Percentiles rank a stretch among this genome's conserved stretches.
These are phyloP conservation scores for Candida maris DNA, from an alignment of 805 yeast genomes.

Conservation along the genomic window DNA sequence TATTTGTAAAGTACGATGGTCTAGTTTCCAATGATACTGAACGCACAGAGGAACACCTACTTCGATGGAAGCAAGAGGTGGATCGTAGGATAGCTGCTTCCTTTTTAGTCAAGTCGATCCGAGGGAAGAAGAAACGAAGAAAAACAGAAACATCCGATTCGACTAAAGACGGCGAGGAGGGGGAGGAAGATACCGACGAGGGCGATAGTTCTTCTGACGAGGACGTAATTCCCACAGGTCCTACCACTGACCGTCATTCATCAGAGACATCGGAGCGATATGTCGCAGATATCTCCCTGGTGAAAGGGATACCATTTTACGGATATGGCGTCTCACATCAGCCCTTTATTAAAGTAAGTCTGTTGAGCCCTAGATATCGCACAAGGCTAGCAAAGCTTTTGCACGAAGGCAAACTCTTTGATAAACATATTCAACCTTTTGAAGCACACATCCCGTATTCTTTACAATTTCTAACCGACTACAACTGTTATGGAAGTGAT, in stretches of 20 bases:
- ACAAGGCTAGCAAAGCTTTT: slow-evolving; percentile 50
- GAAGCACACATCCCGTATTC: slow-evolving; percentile 80
- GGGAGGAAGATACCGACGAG: slow-evolving; percentile 7
- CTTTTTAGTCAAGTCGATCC: slow-evolving; percentile 19
- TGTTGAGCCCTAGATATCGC: slow-evolving; percentile 59
- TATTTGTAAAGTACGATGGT: slow-evolving; percentile 62
- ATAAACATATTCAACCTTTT: slow-evolving; percentile 45
- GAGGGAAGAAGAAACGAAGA: slow-evolving; percentile 2
- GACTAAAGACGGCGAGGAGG: slow-evolving; percentile 5
- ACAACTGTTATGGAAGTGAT: slow-evolving; percentile 78
- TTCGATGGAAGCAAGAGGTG: slow-evolving; percentile 38
- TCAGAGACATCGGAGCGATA: slow-evolving; percentile 29
- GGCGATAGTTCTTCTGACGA: slow-evolving; percentile 8
- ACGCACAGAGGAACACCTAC: slow-evolving; percentile 33
- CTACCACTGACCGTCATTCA: slow-evolving; percentile 12
- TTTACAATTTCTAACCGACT: slow-evolving; percentile 79
- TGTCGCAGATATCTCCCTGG: slow-evolving; percentile 57
- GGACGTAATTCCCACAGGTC: slow-evolving; percentile 15
- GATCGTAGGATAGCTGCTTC: slow-evolving; percentile 43
- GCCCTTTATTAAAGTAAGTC: slow-evolving; percentile 63
- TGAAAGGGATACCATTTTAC: slow-evolving; percentile 78
- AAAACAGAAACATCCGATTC: neutral
- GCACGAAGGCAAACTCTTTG: slow-evolving; percentile 41
- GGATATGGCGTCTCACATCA: slow-evolving; percentile 70
- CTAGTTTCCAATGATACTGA: slow-evolving; percentile 18